Conservation (phyloP, 1,284 basidiomycete species). For the Cutaneotrichosporon cavernicola region DNA sequence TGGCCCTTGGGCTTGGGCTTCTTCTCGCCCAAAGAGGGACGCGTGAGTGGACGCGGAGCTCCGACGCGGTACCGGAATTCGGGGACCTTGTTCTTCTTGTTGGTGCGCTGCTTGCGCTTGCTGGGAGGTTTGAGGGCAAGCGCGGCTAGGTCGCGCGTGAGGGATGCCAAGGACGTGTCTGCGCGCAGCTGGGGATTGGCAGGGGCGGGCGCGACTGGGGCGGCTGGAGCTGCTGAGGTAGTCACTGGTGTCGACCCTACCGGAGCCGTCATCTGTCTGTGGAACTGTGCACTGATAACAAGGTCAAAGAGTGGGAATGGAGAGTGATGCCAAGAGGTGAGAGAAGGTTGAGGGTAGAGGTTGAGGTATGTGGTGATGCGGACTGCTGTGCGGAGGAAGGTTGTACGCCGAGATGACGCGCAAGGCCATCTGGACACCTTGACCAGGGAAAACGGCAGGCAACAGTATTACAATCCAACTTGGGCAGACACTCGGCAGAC, state of each 20-base stretch:
- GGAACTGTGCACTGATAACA: not conserved
- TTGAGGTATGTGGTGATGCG: not conserved
- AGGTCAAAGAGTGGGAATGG: not conserved
- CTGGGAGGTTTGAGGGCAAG: constrained; percentile 2
- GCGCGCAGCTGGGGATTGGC: not conserved
- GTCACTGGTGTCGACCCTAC: not conserved
- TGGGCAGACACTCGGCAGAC: not conserved
- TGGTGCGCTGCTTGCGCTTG: constrained; percentile 4
- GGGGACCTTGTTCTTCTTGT: constrained; percentile 7
- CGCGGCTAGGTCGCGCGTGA: constrained; percentile 1
- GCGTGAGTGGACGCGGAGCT: not conserved
- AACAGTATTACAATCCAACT: not conserved
- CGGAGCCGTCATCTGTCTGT: not conserved
- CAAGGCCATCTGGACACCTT: not conserved
- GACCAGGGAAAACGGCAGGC: too few relatives aligned
- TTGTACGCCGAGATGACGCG: not conserved
- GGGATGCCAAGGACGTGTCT: not conserved
- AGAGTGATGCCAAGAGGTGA: not conserved
- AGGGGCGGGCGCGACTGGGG: not conserved
- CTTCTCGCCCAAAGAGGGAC: not conserved
- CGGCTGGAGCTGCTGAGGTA: not conserved
- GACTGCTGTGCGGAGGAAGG: not conserved
- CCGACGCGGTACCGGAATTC: constrained; percentile 6
- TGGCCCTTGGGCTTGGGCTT: not conserved
- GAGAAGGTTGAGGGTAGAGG: not conserved